phyloP scores from a whole-genome alignment of 1,139 yeast genomes.

The Geotrichum fermentans region DNA sequence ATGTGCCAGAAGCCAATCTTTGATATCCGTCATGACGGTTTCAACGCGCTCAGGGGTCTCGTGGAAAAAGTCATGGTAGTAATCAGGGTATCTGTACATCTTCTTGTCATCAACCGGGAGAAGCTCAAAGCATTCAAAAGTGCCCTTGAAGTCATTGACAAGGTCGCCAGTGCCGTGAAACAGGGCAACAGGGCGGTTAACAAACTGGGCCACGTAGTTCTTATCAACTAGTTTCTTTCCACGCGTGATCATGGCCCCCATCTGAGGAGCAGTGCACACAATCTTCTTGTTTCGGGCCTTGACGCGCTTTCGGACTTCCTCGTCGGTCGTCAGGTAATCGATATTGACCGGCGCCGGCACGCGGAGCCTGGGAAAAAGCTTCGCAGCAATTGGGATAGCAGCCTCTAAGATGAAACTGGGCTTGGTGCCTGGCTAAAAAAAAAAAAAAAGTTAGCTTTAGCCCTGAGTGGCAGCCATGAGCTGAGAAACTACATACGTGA shows the following conservation, averaged over 20 bases:
- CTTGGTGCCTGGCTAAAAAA: conserved; percentile 39
- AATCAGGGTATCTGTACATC: conserved; percentile 36
- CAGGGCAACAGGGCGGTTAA: conserved; percentile 47
- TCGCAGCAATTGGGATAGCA: conserved; percentile 48
- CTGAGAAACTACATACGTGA: conserved; percentile 36
- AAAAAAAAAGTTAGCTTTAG: conserved; percentile 10
- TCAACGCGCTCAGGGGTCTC: conserved; percentile 44
- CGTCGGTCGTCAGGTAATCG: conserved; percentile 54
- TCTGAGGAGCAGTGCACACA: conserved; percentile 47
- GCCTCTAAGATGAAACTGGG: conserved; percentile 50
- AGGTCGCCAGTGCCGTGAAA: conserved; percentile 51
- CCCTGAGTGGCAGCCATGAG: too few relatives aligned
- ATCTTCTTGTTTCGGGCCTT: conserved; percentile 36
- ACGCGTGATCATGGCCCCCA: conserved; percentile 61
- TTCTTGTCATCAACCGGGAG: conserved; percentile 38
- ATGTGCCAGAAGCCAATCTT: conserved; percentile 40
- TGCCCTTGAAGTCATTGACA: conserved; percentile 54
- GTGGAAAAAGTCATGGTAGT: conserved; percentile 37
- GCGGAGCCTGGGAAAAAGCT: conserved; percentile 49
- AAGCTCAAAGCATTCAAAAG: conserved; percentile 45
- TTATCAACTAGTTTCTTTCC: conserved; percentile 51
- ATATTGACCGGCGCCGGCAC: conserved; percentile 54
- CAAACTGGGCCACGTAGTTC: conserved; percentile 44
- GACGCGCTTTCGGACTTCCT: conserved; percentile 26
- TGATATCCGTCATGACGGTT: conserved; percentile 38